These are phyloP conservation scores for Paramecium octaurelia DNA, from an alignment of 73 alveolate species.

Conservation along the genomic window DNA sequence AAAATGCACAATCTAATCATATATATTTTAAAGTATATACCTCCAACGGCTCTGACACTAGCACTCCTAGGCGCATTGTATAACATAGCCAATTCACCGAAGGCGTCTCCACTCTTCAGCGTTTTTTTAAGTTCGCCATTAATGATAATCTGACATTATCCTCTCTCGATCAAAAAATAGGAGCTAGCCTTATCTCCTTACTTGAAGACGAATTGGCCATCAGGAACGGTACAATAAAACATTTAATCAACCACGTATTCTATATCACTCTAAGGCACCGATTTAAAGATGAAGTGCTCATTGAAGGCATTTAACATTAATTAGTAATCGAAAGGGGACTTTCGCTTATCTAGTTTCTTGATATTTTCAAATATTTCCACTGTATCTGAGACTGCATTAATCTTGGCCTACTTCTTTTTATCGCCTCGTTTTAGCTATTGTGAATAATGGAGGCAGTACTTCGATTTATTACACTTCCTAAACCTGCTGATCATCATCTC, in stretches of 20 bases:
- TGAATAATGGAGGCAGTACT: neutral
- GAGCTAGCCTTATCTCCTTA: conserved; percentile 56
- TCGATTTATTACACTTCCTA: neutral
- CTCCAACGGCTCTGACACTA: conserved; percentile 65
- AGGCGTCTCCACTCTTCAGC: conserved; percentile 72
- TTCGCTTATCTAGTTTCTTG: neutral
- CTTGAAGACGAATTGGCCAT: conserved; percentile 53
- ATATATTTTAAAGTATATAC: neutral
- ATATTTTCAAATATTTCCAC: conserved; percentile 24
- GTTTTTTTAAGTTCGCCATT: conserved; percentile 35
- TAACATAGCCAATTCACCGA: conserved; percentile 85
- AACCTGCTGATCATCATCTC: neutral
- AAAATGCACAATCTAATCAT: conserved; percentile 54
- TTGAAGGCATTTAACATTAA: conserved; percentile 12
- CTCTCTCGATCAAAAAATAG: conserved; percentile 55
- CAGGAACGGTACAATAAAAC: conserved; percentile 56
- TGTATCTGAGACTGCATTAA: conserved; percentile 23
- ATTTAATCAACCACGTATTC: conserved; percentile 50
- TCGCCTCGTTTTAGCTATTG: neutral
- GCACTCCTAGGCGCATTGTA: conserved; percentile 87
- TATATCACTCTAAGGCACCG: conserved; percentile 7
- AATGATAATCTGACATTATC: conserved; percentile 43
- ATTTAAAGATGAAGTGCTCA: conserved; percentile 36
- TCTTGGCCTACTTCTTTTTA: conserved; percentile 34
- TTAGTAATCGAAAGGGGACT: conserved; percentile 41